A percentile compares a stretch with the other conserved stretches of the same genome.
phyloP scores from a whole-genome alignment of 768 basidiomycete species.

The Tylopilus plumbeoviolaceoides region DNA sequence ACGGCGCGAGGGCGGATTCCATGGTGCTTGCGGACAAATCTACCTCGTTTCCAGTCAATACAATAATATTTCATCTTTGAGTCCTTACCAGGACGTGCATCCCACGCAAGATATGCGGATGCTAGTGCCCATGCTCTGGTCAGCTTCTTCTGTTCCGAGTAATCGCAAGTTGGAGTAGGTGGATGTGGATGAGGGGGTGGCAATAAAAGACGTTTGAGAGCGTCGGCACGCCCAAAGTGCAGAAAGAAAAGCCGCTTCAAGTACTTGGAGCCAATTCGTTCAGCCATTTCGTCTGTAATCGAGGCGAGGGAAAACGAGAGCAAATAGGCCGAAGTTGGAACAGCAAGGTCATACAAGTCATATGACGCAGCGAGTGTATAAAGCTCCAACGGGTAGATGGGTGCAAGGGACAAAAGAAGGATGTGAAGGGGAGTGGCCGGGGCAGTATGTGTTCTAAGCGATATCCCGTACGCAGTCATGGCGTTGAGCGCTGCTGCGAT shows the following conservation, averaged over 20 bases:
- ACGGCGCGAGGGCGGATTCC: constrained; percentile 66
- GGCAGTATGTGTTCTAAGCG: constrained; percentile 42
- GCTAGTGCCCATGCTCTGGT: constrained; percentile 81
- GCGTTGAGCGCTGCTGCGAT: constrained; percentile 54
- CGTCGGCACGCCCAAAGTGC: constrained; percentile 79
- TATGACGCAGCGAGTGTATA: constrained; percentile 67
- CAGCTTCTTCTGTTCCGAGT: constrained; percentile 72
- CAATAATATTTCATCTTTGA: background rate
- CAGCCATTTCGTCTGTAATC: constrained; percentile 67
- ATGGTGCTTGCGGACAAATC: constrained; percentile 72
- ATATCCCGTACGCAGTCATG: constrained; percentile 58
- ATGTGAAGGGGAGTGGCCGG: constrained; percentile 55
- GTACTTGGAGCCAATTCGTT: constrained; percentile 69
- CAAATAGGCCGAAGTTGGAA: constrained; percentile 69
- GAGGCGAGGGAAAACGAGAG: constrained; percentile 65
- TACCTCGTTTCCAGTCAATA: constrained; percentile 25
- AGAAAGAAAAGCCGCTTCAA: constrained; percentile 80
- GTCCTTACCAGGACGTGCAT: constrained; percentile 67
- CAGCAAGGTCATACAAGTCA: constrained; percentile 70
- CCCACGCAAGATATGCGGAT: constrained; percentile 80
- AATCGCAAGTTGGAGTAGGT: constrained; percentile 66
- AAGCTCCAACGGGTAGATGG: constrained; percentile 62
- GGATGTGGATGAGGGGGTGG: constrained; percentile 73
- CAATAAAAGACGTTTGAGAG: constrained; percentile 72
- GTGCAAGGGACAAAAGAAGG: constrained; percentile 63